Evolutionary conservation across 805 yeast genomes (phyloP).

Genomic region (Hanseniaspora taiwanica): DNA sequence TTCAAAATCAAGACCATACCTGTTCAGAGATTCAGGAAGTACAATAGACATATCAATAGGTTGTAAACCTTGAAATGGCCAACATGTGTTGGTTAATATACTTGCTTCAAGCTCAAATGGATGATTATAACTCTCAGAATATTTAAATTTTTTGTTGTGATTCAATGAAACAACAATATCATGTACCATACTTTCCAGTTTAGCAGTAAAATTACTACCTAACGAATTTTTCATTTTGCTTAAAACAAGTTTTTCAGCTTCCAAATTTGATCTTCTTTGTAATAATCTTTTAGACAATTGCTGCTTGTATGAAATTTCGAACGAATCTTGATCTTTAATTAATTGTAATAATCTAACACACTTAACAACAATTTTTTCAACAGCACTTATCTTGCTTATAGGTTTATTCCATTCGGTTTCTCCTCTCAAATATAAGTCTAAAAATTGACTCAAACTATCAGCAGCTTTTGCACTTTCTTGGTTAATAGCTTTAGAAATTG

Average conservation of each 20-base stretch:
- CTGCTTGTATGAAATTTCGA: conserved; percentile 72
- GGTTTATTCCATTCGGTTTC: conserved; percentile 34
- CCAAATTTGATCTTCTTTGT: conserved; percentile 35
- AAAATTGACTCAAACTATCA: conserved; percentile 42
- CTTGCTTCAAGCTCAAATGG: conserved; percentile 33
- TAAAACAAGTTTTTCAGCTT: conserved; percentile 58
- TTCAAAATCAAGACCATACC: conserved; percentile 34
- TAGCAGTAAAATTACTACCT: conserved; percentile 67
- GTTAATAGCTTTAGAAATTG: conserved; percentile 52
- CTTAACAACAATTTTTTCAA: conserved; percentile 32
- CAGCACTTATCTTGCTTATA: conserved; percentile 14
- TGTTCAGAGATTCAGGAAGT: conserved; percentile 23
- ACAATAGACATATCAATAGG: conserved; percentile 6
- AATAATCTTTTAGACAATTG: conserved; percentile 74
- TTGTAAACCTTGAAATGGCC: conserved; percentile 46
- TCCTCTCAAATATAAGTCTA: conserved; percentile 44
- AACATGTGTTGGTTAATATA: conserved; percentile 46
- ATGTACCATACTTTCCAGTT: conserved; percentile 75
- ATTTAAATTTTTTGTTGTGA: conserved; percentile 28
- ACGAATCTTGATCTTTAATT: conserved; percentile 71
- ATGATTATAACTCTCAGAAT: conserved; percentile 9
- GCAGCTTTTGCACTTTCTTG: conserved; percentile 29
- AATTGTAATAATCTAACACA: conserved; percentile 53
- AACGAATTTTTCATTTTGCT: conserved; percentile 58
- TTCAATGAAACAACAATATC: conserved; percentile 56